Conservation (phyloP, 148 eudicot genomes). For the Vaccinium myrtillus region DNA sequence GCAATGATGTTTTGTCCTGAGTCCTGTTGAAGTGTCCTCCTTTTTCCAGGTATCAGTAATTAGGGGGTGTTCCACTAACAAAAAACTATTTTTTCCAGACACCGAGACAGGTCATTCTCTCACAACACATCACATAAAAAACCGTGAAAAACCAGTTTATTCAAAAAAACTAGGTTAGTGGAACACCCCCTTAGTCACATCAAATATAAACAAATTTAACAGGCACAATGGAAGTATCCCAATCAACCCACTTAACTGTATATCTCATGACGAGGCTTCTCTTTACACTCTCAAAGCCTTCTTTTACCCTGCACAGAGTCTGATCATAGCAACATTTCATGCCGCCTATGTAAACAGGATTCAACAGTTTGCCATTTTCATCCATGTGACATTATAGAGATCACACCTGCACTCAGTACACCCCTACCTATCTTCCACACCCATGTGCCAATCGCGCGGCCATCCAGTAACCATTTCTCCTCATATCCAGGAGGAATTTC, state of each 20-base stretch:
- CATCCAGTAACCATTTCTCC: constrained; percentile 75
- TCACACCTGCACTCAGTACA: constrained; percentile 91
- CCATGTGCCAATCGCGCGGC: constrained; percentile 93
- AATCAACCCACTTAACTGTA: constrained; percentile 64
- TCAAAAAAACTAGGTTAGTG: no score
- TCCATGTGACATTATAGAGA: constrained; percentile 66
- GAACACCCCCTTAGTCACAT: constrained; percentile 38
- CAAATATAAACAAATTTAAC: constrained; percentile 65
- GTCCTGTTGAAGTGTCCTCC: constrained; percentile 27
- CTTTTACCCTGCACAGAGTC: constrained; percentile 55
- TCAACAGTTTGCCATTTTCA: constrained; percentile 41
- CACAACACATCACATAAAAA: no score
- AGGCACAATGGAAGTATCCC: constrained; percentile 61
- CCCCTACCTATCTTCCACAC: constrained; percentile 58
- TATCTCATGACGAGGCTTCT: constrained; percentile 61
- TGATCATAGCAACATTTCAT: constrained; percentile 71
- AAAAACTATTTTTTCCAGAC: no score
- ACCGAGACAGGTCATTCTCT: no score
- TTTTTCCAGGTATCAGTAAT: constrained; percentile 45
- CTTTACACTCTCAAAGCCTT: constrained; percentile 43
- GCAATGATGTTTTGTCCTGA: constrained; percentile 41
- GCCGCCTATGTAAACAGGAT: constrained; percentile 61
- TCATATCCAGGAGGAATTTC: constrained; percentile 74
- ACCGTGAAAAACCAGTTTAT: no score
- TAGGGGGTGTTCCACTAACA: no score